Base-by-base conservation (phyloP, 2,329 filamentous ascomycete genomes). In the Fusarium sterilihyphosum region DNA sequence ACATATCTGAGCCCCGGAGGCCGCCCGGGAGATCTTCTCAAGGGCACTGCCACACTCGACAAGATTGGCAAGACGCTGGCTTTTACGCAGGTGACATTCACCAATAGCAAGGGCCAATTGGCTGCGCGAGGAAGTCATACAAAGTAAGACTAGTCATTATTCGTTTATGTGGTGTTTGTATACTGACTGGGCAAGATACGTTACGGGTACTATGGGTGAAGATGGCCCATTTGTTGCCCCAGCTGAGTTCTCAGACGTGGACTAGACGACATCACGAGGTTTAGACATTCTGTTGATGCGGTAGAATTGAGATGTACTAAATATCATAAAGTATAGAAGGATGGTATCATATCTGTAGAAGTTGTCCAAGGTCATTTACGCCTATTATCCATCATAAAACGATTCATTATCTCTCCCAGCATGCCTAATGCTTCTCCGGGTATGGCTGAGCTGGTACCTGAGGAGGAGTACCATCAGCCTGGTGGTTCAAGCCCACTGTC, bases 51-150 rank as follows among this genome's bases (percentile, higher is more conserved):
- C 4, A 84, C 84, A 1, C 92, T 90, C 67, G 90, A 92, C 40
- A 91, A 90, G 82, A 91, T 92, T 73, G 90, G 90, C n/a, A 90
- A 88, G 73, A 92, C 88, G 0, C 80, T 92, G 10, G 91, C 90
- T 11, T 92, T 86, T 73, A 92, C 91, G 0, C 87, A 86, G 0
- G 84, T 92, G 22, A 85, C 86, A 0, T 92, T 92, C 71, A 86
- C 82, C 60, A 91, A 92, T 70, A 82, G 81, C 58, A 87, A 90
- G 68, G 90, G 89, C 11, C 86, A 92, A 49, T 78, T 92, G 8
- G 87, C 89, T 17, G 90, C 90, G 1, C 83, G 90, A 53, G 90
- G 90, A 49, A 92, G 90, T 73, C 90, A 92, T 77, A 92, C 90
- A 20, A 92, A 92, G 90, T 91, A 77, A 79, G 86, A 73, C 7